A percentile compares a stretch with the other conserved stretches of the same genome.
phyloP scores from a whole-genome alignment of 2,329 filamentous ascomycete genomes.

The Pseudogymnoascus sp. region DNA sequence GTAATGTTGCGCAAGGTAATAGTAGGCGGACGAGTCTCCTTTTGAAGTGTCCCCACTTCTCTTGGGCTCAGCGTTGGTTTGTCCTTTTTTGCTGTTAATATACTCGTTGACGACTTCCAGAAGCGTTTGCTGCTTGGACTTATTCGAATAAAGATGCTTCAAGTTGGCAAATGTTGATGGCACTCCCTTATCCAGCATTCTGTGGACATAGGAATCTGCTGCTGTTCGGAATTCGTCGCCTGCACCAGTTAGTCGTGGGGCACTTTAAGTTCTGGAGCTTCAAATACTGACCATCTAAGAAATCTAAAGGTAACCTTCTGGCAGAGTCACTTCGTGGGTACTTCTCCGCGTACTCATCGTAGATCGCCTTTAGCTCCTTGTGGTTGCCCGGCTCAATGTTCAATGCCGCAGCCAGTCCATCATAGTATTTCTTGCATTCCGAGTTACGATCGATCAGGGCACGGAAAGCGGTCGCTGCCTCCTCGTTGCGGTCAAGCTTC shows the following conservation, averaged over 20 bases:
- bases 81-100: slow-evolving; percentile 47
- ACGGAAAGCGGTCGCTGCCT: slow-evolving; percentile 75
- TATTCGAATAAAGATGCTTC: slow-evolving; percentile 80
- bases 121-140: slow-evolving; percentile 68
- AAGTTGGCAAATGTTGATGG: slow-evolving; percentile 96
- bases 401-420: slow-evolving; percentile 63
- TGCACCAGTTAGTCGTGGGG: slow-evolving; percentile 26
- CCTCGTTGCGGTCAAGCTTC: slow-evolving; percentile 66
- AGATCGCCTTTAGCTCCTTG: slow-evolving; percentile 63
- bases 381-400: slow-evolving; percentile 53
- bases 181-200: slow-evolving; percentile 85
- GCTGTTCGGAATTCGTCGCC: slow-evolving; percentile 73
- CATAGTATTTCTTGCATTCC: slow-evolving; percentile 81
- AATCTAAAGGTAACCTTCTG: slow-evolving; percentile 79
- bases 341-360: slow-evolving; percentile 73
- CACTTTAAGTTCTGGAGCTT: background rate
- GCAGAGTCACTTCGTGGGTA: slow-evolving; percentile 78
- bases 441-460: slow-evolving; percentile 77
- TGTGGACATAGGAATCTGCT: slow-evolving; percentile 69
- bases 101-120: slow-evolving; percentile 73
- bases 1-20: slow-evolving; percentile 95
- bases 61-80: slow-evolving; percentile 35
- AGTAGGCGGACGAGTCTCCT: slow-evolving; percentile 73
- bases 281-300: slow-evolving; percentile 58
- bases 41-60: slow-evolving; percentile 41